These are phyloP conservation scores for Colletotrichum sp. DNA, from an alignment of 2,329 filamentous ascomycete genomes.

Conservation along the genomic window DNA sequence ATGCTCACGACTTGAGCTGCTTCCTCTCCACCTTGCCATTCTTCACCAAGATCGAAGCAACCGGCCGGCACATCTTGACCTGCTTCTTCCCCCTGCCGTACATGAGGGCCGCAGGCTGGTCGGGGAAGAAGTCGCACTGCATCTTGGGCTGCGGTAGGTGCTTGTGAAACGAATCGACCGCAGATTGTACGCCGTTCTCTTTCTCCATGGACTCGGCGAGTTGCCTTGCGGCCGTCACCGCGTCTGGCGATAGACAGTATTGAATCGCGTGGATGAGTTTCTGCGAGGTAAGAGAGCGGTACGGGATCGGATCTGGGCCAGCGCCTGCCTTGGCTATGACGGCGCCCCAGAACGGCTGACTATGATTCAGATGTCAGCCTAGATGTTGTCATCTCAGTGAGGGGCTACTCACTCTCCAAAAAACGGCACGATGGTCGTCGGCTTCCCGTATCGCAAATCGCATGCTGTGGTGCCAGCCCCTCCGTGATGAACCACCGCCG, in stretches of 20 bases:
- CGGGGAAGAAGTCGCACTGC: constrained; percentile 16
- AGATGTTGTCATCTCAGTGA: fast-evolving
- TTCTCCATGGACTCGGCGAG: constrained; percentile 9
- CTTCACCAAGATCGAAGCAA: constrained; percentile 10
- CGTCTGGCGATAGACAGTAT: background rate
- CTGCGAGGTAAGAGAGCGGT: constrained; percentile 13
- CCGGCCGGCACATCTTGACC: constrained; percentile 16
- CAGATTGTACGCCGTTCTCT: constrained; percentile 12
- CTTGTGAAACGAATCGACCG: constrained; percentile 12
- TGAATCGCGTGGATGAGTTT: constrained; percentile 9
- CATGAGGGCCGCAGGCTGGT: constrained; percentile 4
- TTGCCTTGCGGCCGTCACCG: background rate
- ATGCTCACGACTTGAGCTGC: constrained; percentile 7
- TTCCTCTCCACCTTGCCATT: constrained; percentile 5
- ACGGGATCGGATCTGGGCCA: constrained; percentile 17
- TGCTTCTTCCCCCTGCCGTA: constrained; percentile 25
- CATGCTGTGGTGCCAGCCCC: constrained; percentile 17
- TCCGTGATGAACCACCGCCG: constrained; percentile 16
- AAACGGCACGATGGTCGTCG: constrained; percentile 15
- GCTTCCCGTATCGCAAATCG: constrained; percentile 10
- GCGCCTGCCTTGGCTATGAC: constrained; percentile 18
- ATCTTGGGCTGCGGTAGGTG: constrained; percentile 8
- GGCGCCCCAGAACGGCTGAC: constrained; percentile 19
- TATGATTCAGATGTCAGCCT: background rate
- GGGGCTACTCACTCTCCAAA: constrained; percentile 13